Percentiles rank a stretch among this genome's conserved stretches.
phyloP scores from a whole-genome alignment of 202 grass and related monocot genomes.

The Setaria viridis region DNA sequence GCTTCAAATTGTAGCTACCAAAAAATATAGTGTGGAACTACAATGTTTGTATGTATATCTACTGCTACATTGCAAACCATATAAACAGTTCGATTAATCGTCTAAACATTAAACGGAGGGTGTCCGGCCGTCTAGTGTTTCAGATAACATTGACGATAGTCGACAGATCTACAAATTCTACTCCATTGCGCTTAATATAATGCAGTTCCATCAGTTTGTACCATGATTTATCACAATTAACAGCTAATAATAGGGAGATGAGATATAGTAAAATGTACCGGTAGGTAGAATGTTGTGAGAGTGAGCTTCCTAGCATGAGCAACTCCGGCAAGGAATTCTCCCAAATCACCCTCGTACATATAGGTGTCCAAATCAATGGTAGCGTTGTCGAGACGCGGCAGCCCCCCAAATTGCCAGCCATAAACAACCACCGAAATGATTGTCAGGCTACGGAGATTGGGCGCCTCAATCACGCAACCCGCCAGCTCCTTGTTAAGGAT shows the following conservation, averaged over 20 bases:
- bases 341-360: background rate
- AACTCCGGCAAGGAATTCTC: background rate
- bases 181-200: background rate
- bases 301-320: background rate
- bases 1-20: no score
- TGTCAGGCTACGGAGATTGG: background rate
- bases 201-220: background rate
- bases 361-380: background rate
- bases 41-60: no score
- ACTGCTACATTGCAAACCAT: no score
- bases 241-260: background rate
- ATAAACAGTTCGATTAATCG: no score
- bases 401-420: background rate
- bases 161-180: background rate
- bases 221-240: background rate
- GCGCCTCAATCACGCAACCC: background rate
- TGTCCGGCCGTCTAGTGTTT: no score
- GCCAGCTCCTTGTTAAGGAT: background rate
- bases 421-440: background rate
- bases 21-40: no score
- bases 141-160: no score
- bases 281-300: background rate
- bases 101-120: no score
- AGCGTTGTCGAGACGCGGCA: background rate
- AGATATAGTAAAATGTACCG: background rate